These are phyloP conservation scores for Candida xiaguanensis DNA, from an alignment of 805 yeast genomes.

Conservation along the genomic window DNA sequence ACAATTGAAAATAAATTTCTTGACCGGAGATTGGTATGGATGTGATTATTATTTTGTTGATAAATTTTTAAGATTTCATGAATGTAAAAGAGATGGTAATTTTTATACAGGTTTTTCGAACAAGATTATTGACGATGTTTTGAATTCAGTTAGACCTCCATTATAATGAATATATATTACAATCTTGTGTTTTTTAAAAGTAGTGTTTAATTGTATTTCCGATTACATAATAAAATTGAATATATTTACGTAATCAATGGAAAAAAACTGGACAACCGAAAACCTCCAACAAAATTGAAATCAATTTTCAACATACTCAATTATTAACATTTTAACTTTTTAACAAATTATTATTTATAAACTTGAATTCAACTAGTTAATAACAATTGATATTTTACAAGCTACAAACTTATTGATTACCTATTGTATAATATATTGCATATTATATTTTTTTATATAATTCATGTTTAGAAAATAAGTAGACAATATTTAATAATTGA, in stretches of 20 bases:
- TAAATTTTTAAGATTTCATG: constrained; percentile 21
- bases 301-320: neutral
- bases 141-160: constrained; percentile 34
- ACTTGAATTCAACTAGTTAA: neutral
- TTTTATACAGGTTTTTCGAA: constrained; percentile 35
- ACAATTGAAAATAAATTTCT: constrained; percentile 25
- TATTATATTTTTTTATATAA: neutral
- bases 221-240: neutral
- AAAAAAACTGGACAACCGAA: constrained; percentile 5
- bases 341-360: neutral
- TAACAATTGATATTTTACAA: neutral
- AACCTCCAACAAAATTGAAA: neutral
- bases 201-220: neutral
- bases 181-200: too few relatives aligned
- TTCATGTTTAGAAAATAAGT: neutral
- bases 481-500: constrained; percentile 2
- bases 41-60: constrained; percentile 34
- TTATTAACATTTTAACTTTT: neutral
- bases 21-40: constrained; percentile 44
- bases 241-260: neutral
- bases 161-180: constrained; percentile 11
- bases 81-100: constrained; percentile 15
- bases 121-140: constrained; percentile 33
- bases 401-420: neutral
- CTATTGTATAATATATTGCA: neutral